Evolutionary conservation across 2,329 filamentous ascomycete genomes (phyloP).

Genomic region (Nothophaeocryptopus gaeumannii): DNA sequence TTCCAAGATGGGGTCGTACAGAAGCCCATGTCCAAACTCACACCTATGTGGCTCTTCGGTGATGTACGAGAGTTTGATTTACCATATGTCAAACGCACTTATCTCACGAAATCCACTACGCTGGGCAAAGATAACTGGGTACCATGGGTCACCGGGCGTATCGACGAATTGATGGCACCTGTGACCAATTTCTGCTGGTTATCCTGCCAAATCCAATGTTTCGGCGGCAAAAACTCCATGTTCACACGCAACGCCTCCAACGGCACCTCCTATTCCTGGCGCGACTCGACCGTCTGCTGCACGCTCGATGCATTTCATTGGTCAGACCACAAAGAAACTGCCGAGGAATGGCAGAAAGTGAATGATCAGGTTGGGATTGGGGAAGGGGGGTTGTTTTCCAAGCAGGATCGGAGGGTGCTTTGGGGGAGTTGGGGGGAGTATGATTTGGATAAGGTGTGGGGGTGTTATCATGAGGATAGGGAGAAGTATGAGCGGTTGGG

Average conservation of each 20-base stretch:
- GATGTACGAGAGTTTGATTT: conserved; percentile 49
- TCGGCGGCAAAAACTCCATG: conserved; percentile 46
- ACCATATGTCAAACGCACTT: conserved; percentile 51
- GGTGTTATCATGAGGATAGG: conserved; percentile 38
- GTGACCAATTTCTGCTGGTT: conserved; percentile 41
- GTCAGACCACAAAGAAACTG: conserved; percentile 33
- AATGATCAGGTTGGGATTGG: conserved; percentile 38
- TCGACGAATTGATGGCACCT: conserved; percentile 40
- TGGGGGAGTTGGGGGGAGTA: conserved; percentile 44
- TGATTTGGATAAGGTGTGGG: conserved; percentile 38
- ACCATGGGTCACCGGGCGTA: conserved; percentile 37
- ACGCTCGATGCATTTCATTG: conserved; percentile 49
- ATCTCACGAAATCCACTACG: conserved; percentile 44
- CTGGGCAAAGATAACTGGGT: conserved; percentile 43
- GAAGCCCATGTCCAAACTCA: conserved; percentile 48
- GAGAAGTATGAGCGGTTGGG: conserved; percentile 37
- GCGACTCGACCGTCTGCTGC: conserved; percentile 43
- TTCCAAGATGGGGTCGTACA: conserved; percentile 24
- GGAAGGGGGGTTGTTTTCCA: conserved; percentile 36
- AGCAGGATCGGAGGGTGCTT: conserved; percentile 39
- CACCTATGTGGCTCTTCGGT: conserved; percentile 48
- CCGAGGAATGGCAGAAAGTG: conserved; percentile 43
- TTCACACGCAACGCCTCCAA: conserved; percentile 44
- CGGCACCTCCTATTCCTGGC: conserved; percentile 50
- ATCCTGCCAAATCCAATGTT: conserved; percentile 47